Evolutionary conservation across 2,329 filamentous ascomycete genomes (phyloP).

Genomic region (Aspergillus sp.): DNA sequence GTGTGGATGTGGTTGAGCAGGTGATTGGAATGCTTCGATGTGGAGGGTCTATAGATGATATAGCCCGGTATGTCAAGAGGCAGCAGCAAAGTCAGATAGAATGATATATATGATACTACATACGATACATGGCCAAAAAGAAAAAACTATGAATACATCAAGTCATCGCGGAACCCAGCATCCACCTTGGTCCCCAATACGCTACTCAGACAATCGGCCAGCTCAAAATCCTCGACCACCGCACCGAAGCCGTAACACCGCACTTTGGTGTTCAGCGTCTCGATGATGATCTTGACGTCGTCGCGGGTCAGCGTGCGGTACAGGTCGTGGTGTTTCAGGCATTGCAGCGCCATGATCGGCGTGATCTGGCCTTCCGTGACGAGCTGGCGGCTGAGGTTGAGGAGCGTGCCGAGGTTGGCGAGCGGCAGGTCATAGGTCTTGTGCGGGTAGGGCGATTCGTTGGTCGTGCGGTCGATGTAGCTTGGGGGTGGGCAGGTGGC

Average conservation of each 20-base stretch:
- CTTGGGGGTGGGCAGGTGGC: constrained; percentile 72
- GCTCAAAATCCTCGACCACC: constrained; percentile 59
- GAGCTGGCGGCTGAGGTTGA: constrained; percentile 74
- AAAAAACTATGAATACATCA: constrained; percentile 23
- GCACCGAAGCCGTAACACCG: constrained; percentile 81
- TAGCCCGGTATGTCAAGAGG: too few species aligned
- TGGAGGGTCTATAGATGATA: too few species aligned
- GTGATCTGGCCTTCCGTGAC: constrained; percentile 78
- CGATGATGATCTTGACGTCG: constrained; percentile 65
- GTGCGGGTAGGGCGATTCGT: constrained; percentile 50
- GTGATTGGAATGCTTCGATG: too few species aligned
- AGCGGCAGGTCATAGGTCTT: constrained; percentile 74
- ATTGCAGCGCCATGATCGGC: constrained; percentile 89
- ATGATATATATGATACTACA: too few species aligned
- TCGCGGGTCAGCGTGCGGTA: constrained; percentile 56
- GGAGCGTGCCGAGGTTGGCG: constrained; percentile 67
- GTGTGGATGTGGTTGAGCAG: background rate
- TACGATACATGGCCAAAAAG: background rate
- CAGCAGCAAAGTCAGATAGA: too few species aligned
- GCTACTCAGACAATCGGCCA: constrained; percentile 64
- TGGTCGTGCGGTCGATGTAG: constrained; percentile 48
- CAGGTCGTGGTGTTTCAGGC: constrained; percentile 64
- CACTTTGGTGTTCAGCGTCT: constrained; percentile 69
- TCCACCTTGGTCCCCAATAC: constrained; percentile 46
- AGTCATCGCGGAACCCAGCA: constrained; percentile 20